These are phyloP conservation scores for Annona squamosa DNA, from an alignment of 164 flowering plant species.

Conservation along the genomic window DNA sequence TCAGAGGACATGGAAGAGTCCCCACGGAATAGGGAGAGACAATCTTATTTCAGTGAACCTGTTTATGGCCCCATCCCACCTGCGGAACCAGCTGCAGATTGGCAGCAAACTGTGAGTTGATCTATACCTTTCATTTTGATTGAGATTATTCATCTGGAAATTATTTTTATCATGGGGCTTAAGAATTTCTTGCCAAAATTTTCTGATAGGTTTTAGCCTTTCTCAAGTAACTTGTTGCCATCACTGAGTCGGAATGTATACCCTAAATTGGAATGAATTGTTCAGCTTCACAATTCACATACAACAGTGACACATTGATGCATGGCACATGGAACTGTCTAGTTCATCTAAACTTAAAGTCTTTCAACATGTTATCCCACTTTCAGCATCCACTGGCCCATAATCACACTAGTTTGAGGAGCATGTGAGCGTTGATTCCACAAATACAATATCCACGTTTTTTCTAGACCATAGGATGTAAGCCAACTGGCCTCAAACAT, in stretches of 20 bases:
- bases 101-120: slow-evolving; percentile 71
- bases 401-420: neutral
- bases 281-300: neutral
- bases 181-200: neutral
- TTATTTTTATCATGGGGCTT: neutral
- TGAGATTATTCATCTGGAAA: neutral
- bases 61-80: slow-evolving; percentile 88
- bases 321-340: neutral
- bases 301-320: neutral
- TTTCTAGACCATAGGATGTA: too few species aligned
- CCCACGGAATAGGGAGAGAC: slow-evolving; percentile 64
- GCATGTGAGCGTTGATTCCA: neutral
- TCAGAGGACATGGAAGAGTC: slow-evolving; percentile 99
- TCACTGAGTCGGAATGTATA: too few species aligned
- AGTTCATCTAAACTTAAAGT: neutral
- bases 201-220: neutral
- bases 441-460: too few species aligned
- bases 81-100: slow-evolving; percentile 52
- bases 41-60: slow-evolving; percentile 68
- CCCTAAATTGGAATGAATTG: neutral
- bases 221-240: neutral
- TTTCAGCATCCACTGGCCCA: neutral
- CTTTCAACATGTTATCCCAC: neutral
- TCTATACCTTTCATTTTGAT: neutral
- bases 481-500: too few species aligned